Conservation (phyloP, 768 basidiomycete species). For the Chalciporus sphaerocephalus region DNA sequence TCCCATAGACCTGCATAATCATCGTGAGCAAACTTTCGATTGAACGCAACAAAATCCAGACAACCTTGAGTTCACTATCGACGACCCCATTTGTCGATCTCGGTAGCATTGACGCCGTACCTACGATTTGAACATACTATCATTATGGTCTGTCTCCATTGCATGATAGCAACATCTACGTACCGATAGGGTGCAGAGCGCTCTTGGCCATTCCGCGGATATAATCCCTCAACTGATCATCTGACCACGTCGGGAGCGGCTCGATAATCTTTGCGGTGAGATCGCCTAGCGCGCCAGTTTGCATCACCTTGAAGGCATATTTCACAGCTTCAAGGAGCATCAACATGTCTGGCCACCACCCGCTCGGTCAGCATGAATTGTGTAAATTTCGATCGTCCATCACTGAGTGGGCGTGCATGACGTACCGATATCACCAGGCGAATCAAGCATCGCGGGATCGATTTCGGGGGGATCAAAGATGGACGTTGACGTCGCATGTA, state of each 20-base stretch:
- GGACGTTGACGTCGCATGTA: conserved; percentile 15
- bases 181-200: conserved; percentile 12
- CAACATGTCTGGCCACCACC: conserved; percentile 8
- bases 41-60: background rate
- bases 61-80: conserved; percentile 13
- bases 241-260: conserved; percentile 13
- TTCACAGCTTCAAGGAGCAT: conserved; percentile 16
- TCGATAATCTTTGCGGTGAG: conserved; percentile 11
- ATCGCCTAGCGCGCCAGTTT: conserved; percentile 13
- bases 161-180: no score
- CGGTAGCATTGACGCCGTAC: conserved; percentile 19
- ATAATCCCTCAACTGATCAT: conserved; percentile 13
- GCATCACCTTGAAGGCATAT: conserved; percentile 11
- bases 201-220: conserved; percentile 6
- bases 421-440: conserved; percentile 9
- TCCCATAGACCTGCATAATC: conserved; percentile 13
- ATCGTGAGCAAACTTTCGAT: background rate
- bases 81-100: conserved; percentile 14
- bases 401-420: conserved; percentile 7
- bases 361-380: background rate
- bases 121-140: no score
- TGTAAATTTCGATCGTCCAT: no score
- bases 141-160: no score
- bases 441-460: conserved; percentile 10
- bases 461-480: conserved; percentile 16